Base-by-base conservation (phyloP, 2,329 filamentous ascomycete species). In the Neofusicoccum sp. region DNA sequence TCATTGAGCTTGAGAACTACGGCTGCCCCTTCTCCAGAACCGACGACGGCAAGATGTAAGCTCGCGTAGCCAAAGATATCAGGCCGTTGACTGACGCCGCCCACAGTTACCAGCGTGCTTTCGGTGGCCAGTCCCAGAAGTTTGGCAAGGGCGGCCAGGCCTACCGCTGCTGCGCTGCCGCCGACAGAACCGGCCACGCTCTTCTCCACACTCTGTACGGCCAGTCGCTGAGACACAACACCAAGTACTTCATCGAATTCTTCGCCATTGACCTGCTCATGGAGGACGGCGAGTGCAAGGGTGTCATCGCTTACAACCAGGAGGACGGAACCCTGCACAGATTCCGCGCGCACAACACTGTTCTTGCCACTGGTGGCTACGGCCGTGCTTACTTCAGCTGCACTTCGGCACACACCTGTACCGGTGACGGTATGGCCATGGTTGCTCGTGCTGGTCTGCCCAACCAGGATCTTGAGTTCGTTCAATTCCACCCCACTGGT, bases 181-280 rank as follows among this genome's bases (percentile, higher is more conserved):
- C 93, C 69, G 95, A 99, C 77, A 86, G 93, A 84, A 98, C 95
- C 65, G 95, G 95, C 66, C 95, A 99, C 80, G 95, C 95, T 71
- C 89, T 99, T 68, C 87, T 99, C 57, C 95, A 99, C 85, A 99
- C 95, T 28, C 90, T 99, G 67, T 99, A 98, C 80, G 95, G 95
- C 71, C 93, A 97, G 82, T 97, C 93, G 58, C 86, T 98, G 64
- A 85, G 91, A 74, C 92, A 98, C 85, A 96, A 97, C 84, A 97
- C 93, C 74, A 97, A 97, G 84, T 99, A 97, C 85, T 98, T 99
- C 81, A 97, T 99, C 77, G 95, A 98, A 80, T 98, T 93, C 84
- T 99, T 98, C 77, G 95, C 93, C 70, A 85, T 96, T 68, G 95
- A 98, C 75, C 82, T 98, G 78, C 89, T 99, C 71, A 98, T 98